Base-by-base conservation (phyloP, 2,329 filamentous ascomycete genomes). In the Tetracladium maxilliforme region DNA sequence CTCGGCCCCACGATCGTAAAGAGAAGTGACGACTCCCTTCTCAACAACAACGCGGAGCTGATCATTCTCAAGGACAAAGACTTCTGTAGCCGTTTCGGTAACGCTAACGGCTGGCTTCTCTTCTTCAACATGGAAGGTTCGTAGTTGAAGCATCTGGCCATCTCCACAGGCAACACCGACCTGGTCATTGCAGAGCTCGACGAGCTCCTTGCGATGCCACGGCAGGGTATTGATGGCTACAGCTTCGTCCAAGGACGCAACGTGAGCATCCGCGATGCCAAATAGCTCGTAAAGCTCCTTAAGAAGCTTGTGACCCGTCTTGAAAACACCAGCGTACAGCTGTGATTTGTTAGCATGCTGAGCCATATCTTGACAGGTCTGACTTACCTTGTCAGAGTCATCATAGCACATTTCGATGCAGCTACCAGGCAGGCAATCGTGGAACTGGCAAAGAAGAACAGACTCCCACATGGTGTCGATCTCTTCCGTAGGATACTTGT, bases 321-420 rank as follows among this genome's bases (percentile, higher is more conserved):
- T 58, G 44, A 92, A 93, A 3, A 93, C 70, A 37, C 82, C 61
- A 3, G 69, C 77, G 44, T 98, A 98, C 6, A 93, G 63, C 64
- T 74, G 22, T 12, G 16, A 8, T 10, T 10, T 23, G 33, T 49
- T 31, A 52, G 43, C 29, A 33, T 25, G 22, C n/a, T 21, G 13
- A 25, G 15, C 13, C 7, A 25, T 4, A 19, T 10, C 23, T 4
- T 16, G 7, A 14, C n/a, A 20, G 19, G 16, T 9, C 11, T n/a
- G 9, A 38, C 53, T 46, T 49, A 70, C 68, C 54, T 84, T 68
- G 44, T 93, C 79, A 4, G 86, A 92, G 45, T 98, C 90, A 47
- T 92, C 82, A 41, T 95, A 95, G 49, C 84, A 93, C 84, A 95
- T 94, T 49, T 92, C 86, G 39, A 98, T 95, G 17, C 73, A 81